Percentiles rank a stretch among this genome's conserved stretches.
These are phyloP conservation scores for Beauveria australis DNA, from an alignment of 2,329 filamentous ascomycete species.

Conservation along the genomic window DNA sequence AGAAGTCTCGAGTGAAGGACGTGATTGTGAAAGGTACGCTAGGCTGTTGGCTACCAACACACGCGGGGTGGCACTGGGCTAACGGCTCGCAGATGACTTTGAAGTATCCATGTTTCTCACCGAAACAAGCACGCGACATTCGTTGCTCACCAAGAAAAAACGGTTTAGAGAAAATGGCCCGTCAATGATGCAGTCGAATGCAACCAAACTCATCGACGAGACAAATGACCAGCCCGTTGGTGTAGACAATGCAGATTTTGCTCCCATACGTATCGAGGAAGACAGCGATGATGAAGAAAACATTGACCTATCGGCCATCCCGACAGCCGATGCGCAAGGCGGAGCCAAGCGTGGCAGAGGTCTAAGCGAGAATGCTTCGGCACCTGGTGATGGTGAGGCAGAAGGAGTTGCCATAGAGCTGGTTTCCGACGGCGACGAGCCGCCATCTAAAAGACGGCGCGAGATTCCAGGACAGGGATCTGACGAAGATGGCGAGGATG, in stretches of 20 bases:
- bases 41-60: not conserved
- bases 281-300: slow-evolving; percentile 32
- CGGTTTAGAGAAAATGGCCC: slow-evolving; percentile 54
- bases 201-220: slow-evolving; percentile 50
- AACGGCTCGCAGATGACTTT: slow-evolving; percentile 65
- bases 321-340: slow-evolving; percentile 17
- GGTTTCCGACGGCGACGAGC: slow-evolving; percentile 31
- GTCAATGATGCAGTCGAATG: slow-evolving; percentile 51
- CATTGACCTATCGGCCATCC: slow-evolving; percentile 27
- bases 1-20: slow-evolving; percentile 80
- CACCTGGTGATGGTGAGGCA: slow-evolving; percentile 16
- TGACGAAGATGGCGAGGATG: slow-evolving; percentile 39
- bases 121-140: slow-evolving; percentile 76
- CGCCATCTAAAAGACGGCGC: slow-evolving; percentile 37
- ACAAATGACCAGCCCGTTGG: slow-evolving; percentile 46
- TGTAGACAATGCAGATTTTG: slow-evolving; percentile 36
- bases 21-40: slow-evolving; percentile 65
- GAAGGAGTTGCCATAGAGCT: slow-evolving; percentile 27
- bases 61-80: slow-evolving; percentile 11
- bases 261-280: slow-evolving; percentile 36
- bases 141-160: slow-evolving; percentile 79
- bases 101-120: slow-evolving; percentile 92
- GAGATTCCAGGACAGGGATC: slow-evolving; percentile 22
- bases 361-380: slow-evolving; percentile 14
- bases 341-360: slow-evolving; percentile 24